Base-by-base conservation (phyloP, 2,329 filamentous ascomycete genomes). In the Trichoderma asperellum region DNA sequence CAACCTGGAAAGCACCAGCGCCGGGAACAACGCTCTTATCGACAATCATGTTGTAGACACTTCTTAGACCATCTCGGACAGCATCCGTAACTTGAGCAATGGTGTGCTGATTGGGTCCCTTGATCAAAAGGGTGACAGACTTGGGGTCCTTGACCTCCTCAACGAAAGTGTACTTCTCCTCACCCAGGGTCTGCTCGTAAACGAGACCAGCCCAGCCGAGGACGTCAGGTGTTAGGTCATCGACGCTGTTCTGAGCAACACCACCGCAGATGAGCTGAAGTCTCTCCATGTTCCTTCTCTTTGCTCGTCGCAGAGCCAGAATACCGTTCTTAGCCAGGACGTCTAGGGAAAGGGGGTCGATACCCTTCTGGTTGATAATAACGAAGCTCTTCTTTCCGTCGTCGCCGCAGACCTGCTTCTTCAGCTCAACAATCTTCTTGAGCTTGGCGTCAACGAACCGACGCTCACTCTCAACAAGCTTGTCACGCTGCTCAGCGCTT, bases 21-120 rank as follows among this genome's bases (percentile, higher is more conserved):
- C 96, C 96, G 1, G 96, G 96, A 32, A 99, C 93, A 24, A 99
- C 96, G 74, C 92, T 95, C 82, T 91, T 89, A 80, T 99, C 96
- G n/a, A 98, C 95, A 79, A 99, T 98, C 86, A 97, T 97, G 86
- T 99, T 99, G 88, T 97, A 98, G 61, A 98, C 96, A 79, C 93
- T 97, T 77, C 96, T 89, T 74, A 99, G 87, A 72, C 96, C 96
- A 79, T 99, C 96, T 66, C 96, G 89, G 56, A 98, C 96, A 2
- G 96, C 96, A 79, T 99, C 96, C 73, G 94, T 97, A 77, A 99
- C 94, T 82, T 99, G 96, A 16, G 92, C 90, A 76, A 99, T 99
- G 71, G 95, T 98, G 84, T 99, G 96, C 77, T 90, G 86, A 82
- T 99, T 99, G 72, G 96, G 96, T 29, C 96, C 96, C 86, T 98